These are phyloP conservation scores for Tulasnella sp. DNA, from an alignment of 768 basidiomycete genomes.

Conservation along the genomic window DNA sequence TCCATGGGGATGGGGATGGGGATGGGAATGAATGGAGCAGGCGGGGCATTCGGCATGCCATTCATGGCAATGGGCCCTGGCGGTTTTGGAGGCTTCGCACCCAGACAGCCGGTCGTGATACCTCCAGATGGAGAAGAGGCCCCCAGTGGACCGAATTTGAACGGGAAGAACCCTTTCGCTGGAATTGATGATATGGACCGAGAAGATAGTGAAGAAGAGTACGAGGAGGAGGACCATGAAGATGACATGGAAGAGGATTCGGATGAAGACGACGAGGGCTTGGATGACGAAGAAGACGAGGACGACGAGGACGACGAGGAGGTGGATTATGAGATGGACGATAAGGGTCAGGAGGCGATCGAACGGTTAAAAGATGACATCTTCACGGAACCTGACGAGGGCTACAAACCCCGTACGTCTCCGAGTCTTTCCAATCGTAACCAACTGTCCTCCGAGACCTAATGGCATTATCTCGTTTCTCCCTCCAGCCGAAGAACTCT, in stretches of 20 bases:
- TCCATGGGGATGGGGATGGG: conserved; percentile 14
- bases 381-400: conserved; percentile 58
- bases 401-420: conserved; percentile 20
- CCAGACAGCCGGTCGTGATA: conserved; percentile 16
- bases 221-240: conserved; percentile 10
- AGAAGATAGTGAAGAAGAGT: conserved; percentile 19
- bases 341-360: conserved; percentile 40
- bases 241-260: background rate
- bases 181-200: conserved; percentile 21
- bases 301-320: conserved; percentile 16
- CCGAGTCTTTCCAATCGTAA: background rate
- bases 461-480: conserved; percentile 2
- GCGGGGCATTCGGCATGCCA: conserved; percentile 20
- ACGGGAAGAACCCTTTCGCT: conserved; percentile 20
- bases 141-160: conserved; percentile 21
- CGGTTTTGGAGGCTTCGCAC: conserved; percentile 18
- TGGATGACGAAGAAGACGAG: background rate
- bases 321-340: conserved; percentile 25
- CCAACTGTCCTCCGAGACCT: background rate
- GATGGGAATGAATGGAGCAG: conserved; percentile 17
- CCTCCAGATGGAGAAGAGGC: conserved; percentile 21
- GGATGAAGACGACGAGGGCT: background rate
- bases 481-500: conserved; percentile 37
- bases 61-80: conserved; percentile 23
- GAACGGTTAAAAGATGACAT: conserved; percentile 65